Percentiles rank a stretch among this genome's conserved stretches.
phyloP scores from a whole-genome alignment of 1,284 basidiomycete species.

The Ustilago sp. region DNA sequence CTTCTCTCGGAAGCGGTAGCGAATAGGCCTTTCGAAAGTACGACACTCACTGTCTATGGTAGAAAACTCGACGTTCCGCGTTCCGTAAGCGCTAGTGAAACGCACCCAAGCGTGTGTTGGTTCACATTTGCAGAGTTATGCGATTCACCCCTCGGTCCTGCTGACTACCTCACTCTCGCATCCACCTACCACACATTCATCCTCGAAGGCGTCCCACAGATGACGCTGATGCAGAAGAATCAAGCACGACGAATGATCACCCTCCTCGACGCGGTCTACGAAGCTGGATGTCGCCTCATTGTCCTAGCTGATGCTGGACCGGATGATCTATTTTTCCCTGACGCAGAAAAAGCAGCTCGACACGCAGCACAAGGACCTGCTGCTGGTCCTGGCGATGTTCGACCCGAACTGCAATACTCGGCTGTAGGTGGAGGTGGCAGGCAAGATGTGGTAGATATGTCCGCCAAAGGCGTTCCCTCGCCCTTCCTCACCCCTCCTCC shows the following conservation, averaged over 20 bases:
- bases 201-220: slow-evolving; percentile 75
- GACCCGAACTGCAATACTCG: slow-evolving; percentile 22
- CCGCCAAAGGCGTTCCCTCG: slow-evolving; percentile 39
- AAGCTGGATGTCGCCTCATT: slow-evolving; percentile 69
- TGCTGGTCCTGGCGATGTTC: slow-evolving; percentile 36
- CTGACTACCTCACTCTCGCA: slow-evolving; percentile 78
- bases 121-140: slow-evolving; percentile 78
- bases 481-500: slow-evolving; percentile 44
- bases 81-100: slow-evolving; percentile 58
- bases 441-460: slow-evolving; percentile 55
- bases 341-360: slow-evolving; percentile 37
- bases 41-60: slow-evolving; percentile 72
- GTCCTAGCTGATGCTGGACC: slow-evolving; percentile 73
- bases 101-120: slow-evolving; percentile 71
- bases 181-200: slow-evolving; percentile 75
- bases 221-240: slow-evolving; percentile 76
- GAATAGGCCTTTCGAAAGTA: slow-evolving; percentile 11
- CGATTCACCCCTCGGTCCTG: slow-evolving; percentile 77
- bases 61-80: slow-evolving; percentile 74
- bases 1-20: slow-evolving; percentile 24
- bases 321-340: slow-evolving; percentile 76
- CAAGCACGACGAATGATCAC: slow-evolving; percentile 80
- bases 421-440: background rate
- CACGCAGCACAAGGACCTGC: slow-evolving; percentile 49
- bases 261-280: slow-evolving; percentile 77